Base-by-base conservation (phyloP, 2,329 filamentous ascomycete species). In the Pseudofabraea citricarpa region DNA sequence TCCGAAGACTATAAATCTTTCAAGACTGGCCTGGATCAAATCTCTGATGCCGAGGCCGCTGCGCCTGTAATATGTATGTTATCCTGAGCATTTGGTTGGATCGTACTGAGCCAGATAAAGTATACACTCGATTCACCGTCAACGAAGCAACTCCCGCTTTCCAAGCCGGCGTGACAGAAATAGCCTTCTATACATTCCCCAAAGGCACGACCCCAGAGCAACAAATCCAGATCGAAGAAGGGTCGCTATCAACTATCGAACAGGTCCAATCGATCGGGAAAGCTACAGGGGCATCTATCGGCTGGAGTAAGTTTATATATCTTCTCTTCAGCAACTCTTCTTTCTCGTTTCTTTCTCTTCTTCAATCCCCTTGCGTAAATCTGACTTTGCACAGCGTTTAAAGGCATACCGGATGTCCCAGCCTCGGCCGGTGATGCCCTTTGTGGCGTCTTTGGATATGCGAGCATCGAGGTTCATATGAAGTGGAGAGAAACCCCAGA, bases 401-500 rank as follows among this genome's bases (percentile, higher is more conserved):
- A 39, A 22, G 35, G 20, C 4, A 10, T 32, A 7, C 33, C 41
- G 12, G 13, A 36, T 15, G 6, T 6, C 24, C 9, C 20, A 1
- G 20, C 19, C 6, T 16, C 37, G n/a, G 21, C 26, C 10, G n/a
- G 12, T 19, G 37, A 39, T 21, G 15, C n/a, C 6, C 12, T 38
- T 21, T 24, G 9, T 12, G 36, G 20, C 12, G 21, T 44, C 16
- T 44, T 44, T 40, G 43, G 43, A 7, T 44, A 44, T 21, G 43
- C 12, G n/a, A 36, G 37, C 16, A 36, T 44, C 15, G 43, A 40
- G n/a, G 36, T 33, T 35, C 43, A 44, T 18, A 40, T 44, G 43
- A 19, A 32, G 29, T 44, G 43, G 43, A 44, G 43, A 22, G 43
- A 44, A 27, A 33, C 26, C 10, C 43, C 43, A 3, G 43, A 40